Evolutionary conservation across 495 filamentous ascomycete species (phyloP), one percentile per base, ranked within the genome.

Genomic region (Hyaloscypha hepaticicola): DNA sequence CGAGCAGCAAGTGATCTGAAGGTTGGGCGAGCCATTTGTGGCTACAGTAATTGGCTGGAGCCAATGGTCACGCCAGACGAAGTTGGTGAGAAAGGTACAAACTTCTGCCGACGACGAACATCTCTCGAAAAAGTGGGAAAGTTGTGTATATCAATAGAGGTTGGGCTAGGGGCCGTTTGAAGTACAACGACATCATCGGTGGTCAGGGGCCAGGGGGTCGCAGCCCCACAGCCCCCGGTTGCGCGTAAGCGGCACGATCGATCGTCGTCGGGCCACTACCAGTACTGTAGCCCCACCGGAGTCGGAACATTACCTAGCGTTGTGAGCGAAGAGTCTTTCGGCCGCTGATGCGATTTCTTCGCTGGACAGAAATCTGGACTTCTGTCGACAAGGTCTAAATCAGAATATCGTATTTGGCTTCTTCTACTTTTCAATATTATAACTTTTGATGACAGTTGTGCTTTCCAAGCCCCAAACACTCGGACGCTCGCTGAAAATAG

Each of bases 1-100:
- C 67, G 50, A 8, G 69, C 65, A 7, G 53, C 66, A 0, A 69
- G 67, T 12, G 62, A 62, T 61, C 64, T 67, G 63, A 74, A 73
- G n/a, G 69, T 63, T 33, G 72, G 74, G 16, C 75, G 71, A 21
- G 68, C 31, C 73, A 76, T 70, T 53, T 7, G 26, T 24, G 7
- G 27, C 7, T 25, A n/a, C n/a, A n/a, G n/a, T n/a, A 53, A 45
- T 53, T 51, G 24, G 22, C 63, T 48, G 28, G 25, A 52, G 19
- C 29, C 16, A 41, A 41, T 41, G 6, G 38, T 41, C 38, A 41
- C 38, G 38, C 3, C 12, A 41, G 3, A 41, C 14, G 14, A 16
- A 16, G 12, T 6, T 8, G 38, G n/a, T n/a, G n/a, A n/a, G n/a
- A n/a, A n/a, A n/a, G n/a, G 14, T 41, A 12, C 38, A 41, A 41